Percentiles rank a stretch among this genome's conserved stretches.
phyloP scores from a whole-genome alignment of 139 green algal species.

The Auxenochlorella pyrenoidosa region DNA sequence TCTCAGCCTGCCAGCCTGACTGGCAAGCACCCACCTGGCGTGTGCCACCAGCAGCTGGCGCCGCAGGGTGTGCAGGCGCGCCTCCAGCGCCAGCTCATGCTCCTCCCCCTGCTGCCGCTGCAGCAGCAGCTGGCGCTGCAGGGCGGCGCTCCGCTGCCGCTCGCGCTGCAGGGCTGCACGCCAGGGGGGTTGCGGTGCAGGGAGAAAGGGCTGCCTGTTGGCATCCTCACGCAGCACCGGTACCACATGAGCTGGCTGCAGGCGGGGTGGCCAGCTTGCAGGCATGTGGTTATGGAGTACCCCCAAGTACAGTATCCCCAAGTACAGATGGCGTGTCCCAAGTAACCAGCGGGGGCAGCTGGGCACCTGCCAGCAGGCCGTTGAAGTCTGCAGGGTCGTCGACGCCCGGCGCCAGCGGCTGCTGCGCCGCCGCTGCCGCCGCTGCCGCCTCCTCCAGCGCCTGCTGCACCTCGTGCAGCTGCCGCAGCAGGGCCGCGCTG shows the following conservation, averaged over 20 bases:
- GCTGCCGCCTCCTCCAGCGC: conserved; percentile 1
- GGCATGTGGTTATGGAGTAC: not conserved
- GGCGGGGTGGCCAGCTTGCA: too few relatives aligned
- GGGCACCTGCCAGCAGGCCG: conserved; percentile 10
- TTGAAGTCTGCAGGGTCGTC: conserved; percentile 14
- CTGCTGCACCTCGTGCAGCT: conserved; percentile 39
- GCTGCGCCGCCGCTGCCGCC: not conserved
- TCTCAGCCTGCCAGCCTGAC: not conserved
- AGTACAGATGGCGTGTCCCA: too few relatives aligned
- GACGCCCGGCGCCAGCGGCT: conserved; percentile 1
- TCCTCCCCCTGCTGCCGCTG: conserved; percentile 25
- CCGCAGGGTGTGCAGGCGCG: conserved; percentile 29
- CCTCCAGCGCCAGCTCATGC: conserved; percentile 32
- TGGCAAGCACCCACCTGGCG: not conserved
- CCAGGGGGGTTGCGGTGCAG: not conserved
- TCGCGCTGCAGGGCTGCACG: conserved; percentile 12
- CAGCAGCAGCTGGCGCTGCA: not conserved
- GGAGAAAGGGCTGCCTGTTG: not conserved
- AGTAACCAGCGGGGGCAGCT: not conserved
- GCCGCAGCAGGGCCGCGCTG: conserved; percentile 18
- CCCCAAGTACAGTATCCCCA: not conserved
- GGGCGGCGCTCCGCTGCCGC: conserved; percentile 7
- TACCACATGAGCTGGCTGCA: not conserved
- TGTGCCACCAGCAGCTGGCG: not conserved
- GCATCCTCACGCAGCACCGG: not conserved